Evolutionary conservation across 345 rosid genomes (phyloP).

Genomic region (Pistacia atlantica): DNA sequence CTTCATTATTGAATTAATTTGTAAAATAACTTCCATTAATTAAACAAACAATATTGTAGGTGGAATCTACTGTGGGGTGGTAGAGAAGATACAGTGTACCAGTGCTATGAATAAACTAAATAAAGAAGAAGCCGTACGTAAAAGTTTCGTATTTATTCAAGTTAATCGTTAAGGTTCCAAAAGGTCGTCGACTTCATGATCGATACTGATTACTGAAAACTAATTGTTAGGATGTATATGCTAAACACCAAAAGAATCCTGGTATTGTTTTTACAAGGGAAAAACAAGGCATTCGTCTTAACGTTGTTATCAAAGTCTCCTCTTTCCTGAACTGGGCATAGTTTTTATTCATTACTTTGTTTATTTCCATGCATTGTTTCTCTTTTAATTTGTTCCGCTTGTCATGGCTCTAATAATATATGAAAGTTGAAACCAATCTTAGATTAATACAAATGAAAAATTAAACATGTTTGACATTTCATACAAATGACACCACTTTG

Average conservation of each 20-base stretch:
- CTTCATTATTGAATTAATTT: neutral
- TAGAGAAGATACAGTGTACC: neutral
- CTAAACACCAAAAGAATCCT: neutral
- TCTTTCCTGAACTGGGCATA: too few species aligned
- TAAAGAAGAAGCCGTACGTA: too few species aligned
- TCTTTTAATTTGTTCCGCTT: too few species aligned
- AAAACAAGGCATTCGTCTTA: too few species aligned
- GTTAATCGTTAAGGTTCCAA: conserved; percentile 18
- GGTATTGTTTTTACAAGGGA: too few species aligned
- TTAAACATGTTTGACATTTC: neutral
- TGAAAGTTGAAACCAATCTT: too few species aligned
- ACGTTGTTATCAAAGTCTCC: too few species aligned
- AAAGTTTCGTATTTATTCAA: conserved; percentile 19
- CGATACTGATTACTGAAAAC: too few species aligned
- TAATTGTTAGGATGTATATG: neutral
- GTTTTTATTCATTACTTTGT: too few species aligned
- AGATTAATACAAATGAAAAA: neutral
- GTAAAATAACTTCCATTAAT: too few species aligned
- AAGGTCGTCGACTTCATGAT: conserved; percentile 10
- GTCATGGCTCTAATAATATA: too few species aligned
- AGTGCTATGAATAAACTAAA: neutral
- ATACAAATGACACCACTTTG: neutral
- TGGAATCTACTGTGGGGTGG: neutral
- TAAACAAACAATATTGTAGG: too few species aligned
- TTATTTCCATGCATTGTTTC: neutral